Evolutionary conservation across 2,329 filamentous ascomycete genomes (phyloP), one percentile per base, ranked within the genome.

Genomic region (Bipolaris victoriae): DNA sequence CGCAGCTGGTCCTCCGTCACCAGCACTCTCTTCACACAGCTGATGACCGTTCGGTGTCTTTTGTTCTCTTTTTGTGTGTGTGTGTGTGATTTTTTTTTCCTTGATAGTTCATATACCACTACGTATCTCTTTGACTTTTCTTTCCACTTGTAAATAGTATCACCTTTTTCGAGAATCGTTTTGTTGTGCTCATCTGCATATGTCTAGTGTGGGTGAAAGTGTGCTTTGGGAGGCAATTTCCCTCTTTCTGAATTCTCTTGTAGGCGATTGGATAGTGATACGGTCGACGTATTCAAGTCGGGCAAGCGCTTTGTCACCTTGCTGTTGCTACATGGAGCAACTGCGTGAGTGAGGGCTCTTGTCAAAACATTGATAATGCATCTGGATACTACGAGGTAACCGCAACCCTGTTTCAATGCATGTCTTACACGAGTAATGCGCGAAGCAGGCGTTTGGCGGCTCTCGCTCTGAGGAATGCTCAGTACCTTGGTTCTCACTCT

Each of bases 91-190:
- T 10, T 29, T 29, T 29, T 39, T 48, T 48, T 16, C 15, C 20
- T 45, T 45, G 24, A 45, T 36, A 48, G 20, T 48, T 48, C n/a
- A 48, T 48, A 48, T 48, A 48, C 46, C 46, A 48, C 33, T 15
- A 33, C 33, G 46, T 36, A 11, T 37, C 31, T 48, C 24, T 39
- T 33, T 7, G 11, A 10, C n/a, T 26, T n/a, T 37, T 36, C 33
- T 20, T 22, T 29, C 10, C 18, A 16, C n/a, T 24, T 48, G 46
- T 48, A 39, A 24, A 48, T 48, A 48, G 20, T 36, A 26, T 10
- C 22, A 26, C 37, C 16, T 7, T 18, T 48, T 22, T 48, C 20
- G 20, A 37, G 31, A 36, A n/a, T 36, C 26, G 6, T 36, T 39
- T 26, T 44, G 6, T 24, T 44, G 6, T 44, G 41, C 15, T 16